Conservation (phyloP, 805 yeast species). For the Ogataea ganodermae region DNA sequence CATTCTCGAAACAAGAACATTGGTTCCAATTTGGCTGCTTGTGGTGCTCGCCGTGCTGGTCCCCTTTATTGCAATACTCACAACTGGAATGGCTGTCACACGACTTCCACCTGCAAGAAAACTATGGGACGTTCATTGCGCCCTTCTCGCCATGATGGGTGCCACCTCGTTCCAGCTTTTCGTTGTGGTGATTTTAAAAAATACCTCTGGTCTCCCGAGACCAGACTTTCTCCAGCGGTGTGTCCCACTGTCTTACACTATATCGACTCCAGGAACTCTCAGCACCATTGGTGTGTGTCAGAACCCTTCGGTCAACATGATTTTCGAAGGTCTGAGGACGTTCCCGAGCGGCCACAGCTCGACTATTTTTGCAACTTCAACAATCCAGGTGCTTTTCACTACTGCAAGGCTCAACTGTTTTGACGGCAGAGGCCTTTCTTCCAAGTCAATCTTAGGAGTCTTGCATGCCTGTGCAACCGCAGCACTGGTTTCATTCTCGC, state of each 20-base stretch:
- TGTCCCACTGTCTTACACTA: slow-evolving; percentile 37
- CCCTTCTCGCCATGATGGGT: slow-evolving; percentile 39
- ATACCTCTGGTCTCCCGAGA: slow-evolving; percentile 49
- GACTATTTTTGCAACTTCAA: slow-evolving; percentile 49
- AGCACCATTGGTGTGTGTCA: slow-evolving; percentile 51
- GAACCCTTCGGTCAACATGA: slow-evolving; percentile 33
- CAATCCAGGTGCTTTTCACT: slow-evolving; percentile 37
- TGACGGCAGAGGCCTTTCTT: slow-evolving; percentile 39
- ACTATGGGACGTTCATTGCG: slow-evolving; percentile 45
- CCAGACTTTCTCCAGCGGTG: slow-evolving; percentile 58
- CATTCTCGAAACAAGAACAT: slow-evolving; percentile 36
- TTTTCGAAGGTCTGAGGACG: slow-evolving; percentile 56
- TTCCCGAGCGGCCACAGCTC: slow-evolving; percentile 63
- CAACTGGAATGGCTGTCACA: slow-evolving; percentile 23
- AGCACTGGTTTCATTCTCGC: slow-evolving; percentile 38
- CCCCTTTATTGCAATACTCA: slow-evolving; percentile 37
- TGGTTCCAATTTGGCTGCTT: slow-evolving; percentile 37
- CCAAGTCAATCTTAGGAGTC: slow-evolving; percentile 35
- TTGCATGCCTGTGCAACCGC: slow-evolving; percentile 40
- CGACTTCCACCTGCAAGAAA: slow-evolving; percentile 27
- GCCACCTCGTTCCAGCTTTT: slow-evolving; percentile 41
- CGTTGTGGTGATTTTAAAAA: slow-evolving; percentile 47
- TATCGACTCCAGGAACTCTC: slow-evolving; percentile 37
- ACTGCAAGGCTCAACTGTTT: slow-evolving; percentile 39
- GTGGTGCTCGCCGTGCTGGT: slow-evolving; percentile 32